Percentiles rank a stretch among this genome's conserved stretches.
Evolutionary conservation across 2,329 filamentous ascomycete genomes (phyloP).

Genomic region (Chaetomiaceae sp.): DNA sequence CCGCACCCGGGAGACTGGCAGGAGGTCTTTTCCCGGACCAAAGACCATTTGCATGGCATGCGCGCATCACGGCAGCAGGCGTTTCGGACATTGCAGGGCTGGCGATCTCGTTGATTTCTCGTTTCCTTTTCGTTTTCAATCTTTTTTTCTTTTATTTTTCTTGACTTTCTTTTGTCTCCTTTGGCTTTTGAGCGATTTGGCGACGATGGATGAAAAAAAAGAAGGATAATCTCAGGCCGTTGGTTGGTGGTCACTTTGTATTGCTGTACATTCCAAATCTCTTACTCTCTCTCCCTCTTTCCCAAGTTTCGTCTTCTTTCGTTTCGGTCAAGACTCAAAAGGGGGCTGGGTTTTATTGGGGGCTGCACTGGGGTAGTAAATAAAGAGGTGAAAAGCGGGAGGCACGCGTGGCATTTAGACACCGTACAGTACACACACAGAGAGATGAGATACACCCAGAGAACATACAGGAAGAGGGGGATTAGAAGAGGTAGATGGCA

Average conservation of each 20-base stretch:
- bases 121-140: not conserved
- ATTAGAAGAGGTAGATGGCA: conserved; percentile 12
- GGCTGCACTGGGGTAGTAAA: too few species aligned
- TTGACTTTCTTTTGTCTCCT: not conserved
- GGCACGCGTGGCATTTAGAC: not conserved
- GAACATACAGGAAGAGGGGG: conserved; percentile 1
- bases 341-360: not conserved
- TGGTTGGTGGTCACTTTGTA: not conserved
- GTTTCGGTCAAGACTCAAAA: not conserved
- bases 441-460: conserved; percentile 9
- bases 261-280: not conserved
- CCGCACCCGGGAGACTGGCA: not conserved
- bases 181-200: not conserved
- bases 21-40: not conserved
- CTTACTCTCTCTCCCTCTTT: not conserved
- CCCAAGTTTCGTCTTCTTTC: not conserved
- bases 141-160: not conserved
- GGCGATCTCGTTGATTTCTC: not conserved
- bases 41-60: conserved; percentile 13
- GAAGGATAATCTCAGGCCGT: not conserved
- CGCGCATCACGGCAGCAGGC: conserved; percentile 14
- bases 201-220: not conserved
- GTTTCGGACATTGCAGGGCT: conserved; percentile 4
- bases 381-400: not conserved
- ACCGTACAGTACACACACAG: not conserved